Base-by-base conservation (phyloP, 176 grass and related monocot genomes). In the Eragrostis nindensis region DNA sequence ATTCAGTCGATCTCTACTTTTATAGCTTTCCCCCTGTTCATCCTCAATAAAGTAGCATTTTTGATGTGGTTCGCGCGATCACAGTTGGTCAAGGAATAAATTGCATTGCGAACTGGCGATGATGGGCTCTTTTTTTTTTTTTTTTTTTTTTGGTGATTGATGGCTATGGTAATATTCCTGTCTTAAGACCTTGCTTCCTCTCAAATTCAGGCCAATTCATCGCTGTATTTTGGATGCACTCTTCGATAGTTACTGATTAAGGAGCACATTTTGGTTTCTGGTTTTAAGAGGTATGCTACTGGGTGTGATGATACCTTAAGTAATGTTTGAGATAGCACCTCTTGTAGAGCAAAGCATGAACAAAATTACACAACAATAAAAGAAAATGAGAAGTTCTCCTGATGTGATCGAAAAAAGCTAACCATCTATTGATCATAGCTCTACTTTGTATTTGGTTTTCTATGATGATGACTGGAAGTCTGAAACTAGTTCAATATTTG, bases 11-110 rank as follows among this genome's bases (percentile, higher is more conserved):
- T 9, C 49, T 68, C 41, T 74, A 47, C 49, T 36, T 66, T 68
- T 62, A 56, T 60, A 29, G 32, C 39, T 36, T 36, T 36, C 30
- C 64, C n/a, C 50, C 49, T 77, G 15, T 21, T 49, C 11, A 0
- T 68, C 19, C 2, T 13, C 36, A 14, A 18, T 50, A 61, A 8
- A 74, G 52, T 43, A 63, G 4, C 16, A 21, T 65, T 10, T 64
- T 19, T 38, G 36, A 56, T 77, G 66, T 74, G 63, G 52, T 17
- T 53, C 52, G 71, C 75, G 56, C 56, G 62, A 52, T 63, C 62
- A 12, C 68, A 65, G 68, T 70, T 87, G 78, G 71, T 70, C 55
- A 62, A 82, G 22, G 44, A 82, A 82, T 82, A 82, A 82, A 82
- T 75, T 36, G 30, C 43, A 32, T 62, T 40, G 57, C 43, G 49